Evolutionary conservation across 495 filamentous ascomycete species (phyloP).

Genomic region (Coniosporium apollinis): DNA sequence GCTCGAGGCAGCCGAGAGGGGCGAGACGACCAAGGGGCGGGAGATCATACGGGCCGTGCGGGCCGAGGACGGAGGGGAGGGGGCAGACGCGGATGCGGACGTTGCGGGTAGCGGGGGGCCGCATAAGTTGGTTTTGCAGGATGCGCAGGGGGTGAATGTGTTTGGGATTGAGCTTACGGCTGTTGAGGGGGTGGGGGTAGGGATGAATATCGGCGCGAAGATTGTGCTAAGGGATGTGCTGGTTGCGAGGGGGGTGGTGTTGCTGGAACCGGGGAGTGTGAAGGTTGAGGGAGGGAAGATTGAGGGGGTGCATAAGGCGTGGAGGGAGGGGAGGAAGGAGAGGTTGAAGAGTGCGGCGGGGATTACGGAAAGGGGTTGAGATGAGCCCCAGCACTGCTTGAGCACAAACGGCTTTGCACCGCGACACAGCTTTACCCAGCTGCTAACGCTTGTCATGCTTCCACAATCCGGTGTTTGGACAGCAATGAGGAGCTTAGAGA

Average conservation of each 20-base stretch:
- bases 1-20: conserved; percentile 66
- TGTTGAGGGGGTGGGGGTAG: conserved; percentile 46
- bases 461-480: no score
- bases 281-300: conserved; percentile 74
- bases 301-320: conserved; percentile 57
- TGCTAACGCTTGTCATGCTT: no score
- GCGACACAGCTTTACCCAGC: no score
- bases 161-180: conserved; percentile 57
- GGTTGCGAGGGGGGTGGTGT: conserved; percentile 59
- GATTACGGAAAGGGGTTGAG: conserved; percentile 1
- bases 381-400: no score
- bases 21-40: conserved; percentile 64
- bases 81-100: conserved; percentile 5
- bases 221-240: conserved; percentile 47
- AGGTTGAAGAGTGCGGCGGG: conserved; percentile 38
- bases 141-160: conserved; percentile 49
- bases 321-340: conserved; percentile 57
- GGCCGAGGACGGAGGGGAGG: conserved; percentile 26
- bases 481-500: no score
- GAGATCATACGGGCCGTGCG: conserved; percentile 63
- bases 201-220: conserved; percentile 66
- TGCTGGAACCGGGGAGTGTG: conserved; percentile 50
- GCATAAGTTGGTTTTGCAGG: conserved; percentile 70
- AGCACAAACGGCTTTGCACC: no score
- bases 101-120: conserved; percentile 30